Conservation (phyloP, 768 basidiomycete species). For the Russula virescens region DNA sequence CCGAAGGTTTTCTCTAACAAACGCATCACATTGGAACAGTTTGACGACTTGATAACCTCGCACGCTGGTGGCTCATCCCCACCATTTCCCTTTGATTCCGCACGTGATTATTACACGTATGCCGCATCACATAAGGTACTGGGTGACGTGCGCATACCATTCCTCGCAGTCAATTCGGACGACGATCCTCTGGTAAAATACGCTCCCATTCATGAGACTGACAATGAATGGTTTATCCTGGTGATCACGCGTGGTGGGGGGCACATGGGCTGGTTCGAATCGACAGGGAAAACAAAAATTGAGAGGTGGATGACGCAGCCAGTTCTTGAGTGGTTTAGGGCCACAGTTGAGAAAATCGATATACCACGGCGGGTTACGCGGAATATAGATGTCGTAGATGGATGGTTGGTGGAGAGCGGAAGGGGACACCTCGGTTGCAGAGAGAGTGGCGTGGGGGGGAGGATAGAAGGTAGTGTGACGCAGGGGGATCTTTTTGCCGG, state of each 20-base stretch:
- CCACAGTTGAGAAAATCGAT: constrained; percentile 50
- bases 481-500: constrained; percentile 8
- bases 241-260: constrained; percentile 67
- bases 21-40: constrained; percentile 48
- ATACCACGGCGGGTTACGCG: constrained; percentile 32
- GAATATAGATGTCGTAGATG: constrained; percentile 47
- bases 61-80: constrained; percentile 56
- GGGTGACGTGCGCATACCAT: constrained; percentile 59
- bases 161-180: constrained; percentile 70
- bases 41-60: constrained; percentile 60
- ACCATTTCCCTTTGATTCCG: constrained; percentile 44
- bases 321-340: constrained; percentile 67
- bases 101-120: constrained; percentile 45
- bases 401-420: constrained; percentile 48
- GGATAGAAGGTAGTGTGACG: background rate
- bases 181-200: constrained; percentile 77
- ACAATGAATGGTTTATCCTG: constrained; percentile 51
- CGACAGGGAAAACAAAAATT: constrained; percentile 25
- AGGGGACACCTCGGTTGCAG: constrained; percentile 54
- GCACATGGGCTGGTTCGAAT: constrained; percentile 85
- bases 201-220: constrained; percentile 52
- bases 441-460: constrained; percentile 46
- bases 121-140: constrained; percentile 60
- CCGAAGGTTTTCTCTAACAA: constrained; percentile 42
- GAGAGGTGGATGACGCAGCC: constrained; percentile 68